These are phyloP conservation scores for Arachnomyces sp. DNA, from an alignment of 2,329 filamentous ascomycete species.

Conservation along the genomic window DNA sequence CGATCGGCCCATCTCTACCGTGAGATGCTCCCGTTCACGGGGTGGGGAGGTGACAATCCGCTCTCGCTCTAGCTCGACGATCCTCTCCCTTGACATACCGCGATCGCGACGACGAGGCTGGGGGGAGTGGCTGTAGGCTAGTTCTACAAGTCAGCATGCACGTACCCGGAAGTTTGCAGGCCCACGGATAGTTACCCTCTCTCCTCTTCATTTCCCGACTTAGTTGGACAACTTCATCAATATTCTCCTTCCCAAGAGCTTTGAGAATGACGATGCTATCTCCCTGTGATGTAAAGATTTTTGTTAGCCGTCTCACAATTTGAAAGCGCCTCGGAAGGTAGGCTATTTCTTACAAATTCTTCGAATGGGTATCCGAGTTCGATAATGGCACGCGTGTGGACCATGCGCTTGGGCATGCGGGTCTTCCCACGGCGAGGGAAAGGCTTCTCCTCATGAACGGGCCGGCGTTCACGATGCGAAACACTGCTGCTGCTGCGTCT, in stretches of 20 bases:
- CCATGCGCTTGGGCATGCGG: constrained; percentile 70
- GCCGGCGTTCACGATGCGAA: constrained; percentile 14
- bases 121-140: constrained; percentile 5
- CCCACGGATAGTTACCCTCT: constrained; percentile 15
- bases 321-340: background rate
- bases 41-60: constrained; percentile 21
- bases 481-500: constrained; percentile 37
- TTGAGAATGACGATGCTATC: constrained; percentile 73
- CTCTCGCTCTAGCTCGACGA: constrained; percentile 21
- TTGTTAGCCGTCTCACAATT: constrained; percentile 25
- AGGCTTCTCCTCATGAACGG: constrained; percentile 31
- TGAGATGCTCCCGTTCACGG: constrained; percentile 22
- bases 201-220: constrained; percentile 54
- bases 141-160: background rate
- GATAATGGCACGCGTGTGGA: constrained; percentile 70
- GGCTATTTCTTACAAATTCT: constrained; percentile 59
- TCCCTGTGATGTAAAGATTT: constrained; percentile 46
- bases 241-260: constrained; percentile 81
- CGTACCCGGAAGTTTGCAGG: constrained; percentile 1
- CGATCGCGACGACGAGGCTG: constrained; percentile 22
- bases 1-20: constrained; percentile 26
- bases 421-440: constrained; percentile 84
- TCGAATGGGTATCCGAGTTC: constrained; percentile 80
- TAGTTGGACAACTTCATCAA: constrained; percentile 76
- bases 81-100: constrained; percentile 14